A percentile compares a stretch with the other conserved stretches of the same genome.
phyloP scores from a whole-genome alignment of 495 filamentous ascomycete genomes.

The Astrothelium macrocarpum region DNA sequence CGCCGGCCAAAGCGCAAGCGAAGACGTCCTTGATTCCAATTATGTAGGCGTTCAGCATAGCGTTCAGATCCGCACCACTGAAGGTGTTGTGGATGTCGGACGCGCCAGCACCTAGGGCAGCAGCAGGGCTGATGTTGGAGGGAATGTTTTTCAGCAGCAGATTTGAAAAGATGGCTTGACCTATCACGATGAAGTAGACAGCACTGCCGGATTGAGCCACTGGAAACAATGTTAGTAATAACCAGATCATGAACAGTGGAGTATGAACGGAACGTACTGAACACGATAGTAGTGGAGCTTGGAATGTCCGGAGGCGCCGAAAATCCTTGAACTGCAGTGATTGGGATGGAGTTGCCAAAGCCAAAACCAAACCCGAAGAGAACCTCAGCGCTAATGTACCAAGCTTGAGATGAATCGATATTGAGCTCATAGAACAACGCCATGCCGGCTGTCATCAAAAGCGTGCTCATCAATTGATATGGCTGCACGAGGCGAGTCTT shows the following conservation, averaged over 20 bases:
- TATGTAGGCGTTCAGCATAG: slow-evolving; percentile 50
- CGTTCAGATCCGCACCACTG: slow-evolving; percentile 34
- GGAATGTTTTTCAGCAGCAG: slow-evolving; percentile 10
- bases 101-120: slow-evolving; percentile 41
- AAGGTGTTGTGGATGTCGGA: slow-evolving; percentile 41
- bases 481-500: slow-evolving; percentile 17
- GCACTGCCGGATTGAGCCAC: slow-evolving; percentile 17
- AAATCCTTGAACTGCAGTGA: slow-evolving; percentile 10
- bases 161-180: slow-evolving; percentile 22
- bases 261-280: slow-evolving; percentile 4
- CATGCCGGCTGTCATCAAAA: slow-evolving; percentile 17
- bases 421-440: slow-evolving; percentile 20
- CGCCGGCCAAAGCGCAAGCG: slow-evolving; percentile 33
- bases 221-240: slow-evolving; percentile 9
- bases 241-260: slow-evolving; percentile 5
- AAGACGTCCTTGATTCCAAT: slow-evolving; percentile 41
- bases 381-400: slow-evolving; percentile 24
- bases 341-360: slow-evolving; percentile 1
- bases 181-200: slow-evolving; percentile 15
- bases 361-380: slow-evolving; percentile 8
- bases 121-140: slow-evolving; percentile 28
- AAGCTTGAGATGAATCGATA: slow-evolving; percentile 6
- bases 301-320: slow-evolving; percentile 11
- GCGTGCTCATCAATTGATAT: slow-evolving; percentile 16
- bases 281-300: slow-evolving; percentile 14